Evolutionary conservation across 148 eudicot genomes (phyloP), one percentile per base, ranked within the genome.

Genomic region (Rhododendron kiyosumense): DNA sequence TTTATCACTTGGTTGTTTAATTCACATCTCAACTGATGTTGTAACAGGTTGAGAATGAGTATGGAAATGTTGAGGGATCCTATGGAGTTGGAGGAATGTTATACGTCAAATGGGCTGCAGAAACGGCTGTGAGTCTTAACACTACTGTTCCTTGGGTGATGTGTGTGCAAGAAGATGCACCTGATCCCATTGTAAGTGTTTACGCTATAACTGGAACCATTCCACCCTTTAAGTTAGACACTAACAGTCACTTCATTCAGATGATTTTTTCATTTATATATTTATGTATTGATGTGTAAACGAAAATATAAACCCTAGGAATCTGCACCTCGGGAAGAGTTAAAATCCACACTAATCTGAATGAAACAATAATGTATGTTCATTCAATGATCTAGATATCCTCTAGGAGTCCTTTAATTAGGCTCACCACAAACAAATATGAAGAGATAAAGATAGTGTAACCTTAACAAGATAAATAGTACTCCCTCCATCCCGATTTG

Each of bases 101-200:
- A 67, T 91, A 91, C 82, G 88, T 91, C 38, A 89, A 87, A 83
- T 91, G 93, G 93, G 93, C 93, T 65, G 93, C 93, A 30, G 86
- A 88, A 90, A 90, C 87, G 20, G 93, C 93, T 54, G 46, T 87
- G n/a, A 63, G 85, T 80, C 89, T 90, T 45, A 89, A 91, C 82
- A 91, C 90, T 28, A 41, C 85, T 51, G 92, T 91, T 81, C 93
- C 93, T 63, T 91, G 93, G 93, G 93, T 91, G 87, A 91, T 91
- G 93, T 91, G 93, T 28, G 54, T 22, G 61, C 93, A 91, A 43
- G 41, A 10, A 38, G 89, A 90, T 89, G 92, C 93, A 45, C 92
- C 92, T 43, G 91, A 91, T 84, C 90, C 93, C 17, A 52, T 91
- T 34, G 93, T 90, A 84, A 86, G 91, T 87, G 24, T 24, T 76